Percentiles rank a stretch among this genome's conserved stretches.
Evolutionary conservation across 139 green algal species (phyloP).

Genomic region (Picochlorum costavermella): DNA sequence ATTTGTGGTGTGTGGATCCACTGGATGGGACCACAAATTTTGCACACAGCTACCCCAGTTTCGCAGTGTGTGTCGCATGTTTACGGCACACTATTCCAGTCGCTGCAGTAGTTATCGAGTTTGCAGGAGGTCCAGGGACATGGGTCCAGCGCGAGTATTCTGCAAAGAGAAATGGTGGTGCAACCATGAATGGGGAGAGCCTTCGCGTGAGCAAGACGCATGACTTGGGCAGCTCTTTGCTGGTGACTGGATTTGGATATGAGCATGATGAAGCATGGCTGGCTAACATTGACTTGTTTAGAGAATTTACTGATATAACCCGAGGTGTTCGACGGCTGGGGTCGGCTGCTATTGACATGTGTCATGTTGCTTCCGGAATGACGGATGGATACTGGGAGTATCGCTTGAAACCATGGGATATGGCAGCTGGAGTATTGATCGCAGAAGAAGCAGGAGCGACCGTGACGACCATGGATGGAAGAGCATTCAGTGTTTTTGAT

Average conservation of each 20-base stretch:
- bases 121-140: conserved; percentile 38
- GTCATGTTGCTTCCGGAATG: conserved; percentile 70
- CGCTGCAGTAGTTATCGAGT: conserved; percentile 51
- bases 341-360: conserved; percentile 83
- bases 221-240: conserved; percentile 32
- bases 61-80: conserved; percentile 65
- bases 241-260: conserved; percentile 84
- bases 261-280: conserved; percentile 74
- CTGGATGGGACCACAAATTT: conserved; percentile 87
- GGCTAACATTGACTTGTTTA: conserved; percentile 83
- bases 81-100: conserved; percentile 47
- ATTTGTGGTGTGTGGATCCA: conserved; percentile 88
- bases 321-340: conserved; percentile 74
- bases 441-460: conserved; percentile 60
- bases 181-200: conserved; percentile 62
- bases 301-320: conserved; percentile 74
- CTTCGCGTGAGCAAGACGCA: conserved; percentile 26
- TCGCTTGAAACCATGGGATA: conserved; percentile 63
- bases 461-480: conserved; percentile 68
- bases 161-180: conserved; percentile 51
- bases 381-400: conserved; percentile 71
- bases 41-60: conserved; percentile 71
- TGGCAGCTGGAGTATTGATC: conserved; percentile 57
- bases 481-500: conserved; percentile 60
- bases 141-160: conserved; percentile 74